Conservation (phyloP, 768 basidiomycete species). For the Pleurotus giganteus region DNA sequence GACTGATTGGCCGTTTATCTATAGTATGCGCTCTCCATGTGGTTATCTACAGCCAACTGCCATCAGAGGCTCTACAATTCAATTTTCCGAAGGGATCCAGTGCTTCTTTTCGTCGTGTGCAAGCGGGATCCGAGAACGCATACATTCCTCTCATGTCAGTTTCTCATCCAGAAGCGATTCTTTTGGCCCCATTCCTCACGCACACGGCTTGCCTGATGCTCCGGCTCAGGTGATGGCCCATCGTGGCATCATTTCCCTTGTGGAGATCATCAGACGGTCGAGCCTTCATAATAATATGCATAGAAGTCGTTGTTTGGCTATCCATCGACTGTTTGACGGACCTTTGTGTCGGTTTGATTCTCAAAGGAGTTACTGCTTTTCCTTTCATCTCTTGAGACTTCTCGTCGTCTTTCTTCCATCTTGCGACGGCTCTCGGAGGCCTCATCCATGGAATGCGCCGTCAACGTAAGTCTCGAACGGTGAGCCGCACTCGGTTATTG, state of each 20-base stretch:
- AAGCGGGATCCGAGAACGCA: neutral
- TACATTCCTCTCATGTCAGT: too few relatives aligned
- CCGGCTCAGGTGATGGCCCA: neutral
- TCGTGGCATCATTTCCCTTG: constrained; percentile 3
- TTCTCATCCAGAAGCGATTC: neutral
- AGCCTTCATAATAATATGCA: neutral
- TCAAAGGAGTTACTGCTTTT: neutral
- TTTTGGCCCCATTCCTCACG: neutral
- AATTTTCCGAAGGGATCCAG: neutral
- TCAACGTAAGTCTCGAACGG: neutral
- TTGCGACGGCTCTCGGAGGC: neutral
- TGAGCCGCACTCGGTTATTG: neutral
- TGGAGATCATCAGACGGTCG: constrained; percentile 5
- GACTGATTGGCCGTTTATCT: neutral
- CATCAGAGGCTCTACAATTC: neutral
- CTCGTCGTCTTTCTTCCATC: neutral
- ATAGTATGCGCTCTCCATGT: neutral
- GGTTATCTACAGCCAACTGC: neutral
- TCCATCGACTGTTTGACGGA: neutral
- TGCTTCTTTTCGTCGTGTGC: neutral
- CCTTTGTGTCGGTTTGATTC: constrained; percentile 6
- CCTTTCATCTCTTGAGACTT: neutral
- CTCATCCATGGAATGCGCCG: constrained; percentile 6
- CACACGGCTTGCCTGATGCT: neutral
- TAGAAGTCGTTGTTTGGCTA: neutral